Base-by-base conservation (phyloP, 352 stramenopile species). In the Pythium chondricola region DNA sequence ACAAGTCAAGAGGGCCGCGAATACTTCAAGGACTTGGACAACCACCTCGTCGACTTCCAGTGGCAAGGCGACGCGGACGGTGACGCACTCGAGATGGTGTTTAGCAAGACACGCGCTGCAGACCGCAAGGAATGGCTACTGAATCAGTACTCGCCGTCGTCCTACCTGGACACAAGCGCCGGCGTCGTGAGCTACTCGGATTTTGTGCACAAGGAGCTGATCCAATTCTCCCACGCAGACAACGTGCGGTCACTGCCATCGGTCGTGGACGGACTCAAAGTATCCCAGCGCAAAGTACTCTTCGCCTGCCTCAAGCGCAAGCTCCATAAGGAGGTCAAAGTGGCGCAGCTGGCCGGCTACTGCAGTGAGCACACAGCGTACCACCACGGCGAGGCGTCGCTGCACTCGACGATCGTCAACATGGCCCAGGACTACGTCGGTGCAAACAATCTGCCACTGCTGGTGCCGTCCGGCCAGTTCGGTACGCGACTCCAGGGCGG, bases 341-440 rank as follows among this genome's bases (percentile, higher is more conserved):
- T 99, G 10, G 97, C 97, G 9, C 97, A 99, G 66, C 85, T 99
- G 21, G 96, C 96, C 6, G 97, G 97, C 32, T 99, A 99, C 61
- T 95, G 98, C 35, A 96, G 89, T 43, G 93, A 98, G 44, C 85
- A 95, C 58, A 92, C 95, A 31, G 96, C 97, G 4, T 99, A 99
- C 63, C 97, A 99, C 64, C 97, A 99, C 71, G 97, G 97, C 29
- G 97, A 99, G 65, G 85, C 83, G 38, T 99, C 95, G 17, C 72
- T 99, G 7, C 89, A 97, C 48, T 93, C 88, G 38, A 98, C 97
- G 31, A 99, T 99, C 61, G 83, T 99, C 18, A 95, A 95, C 45
- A 99, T 99, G 96, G 97, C 97, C 26, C 97, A 99, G 62, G 90
- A 97, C 49, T 99, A 94, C 48, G 90, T 98, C 18, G 97, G 97